A percentile compares a stretch with the other conserved stretches of the same genome.
Evolutionary conservation across 139 green algal genomes (phyloP).

Genomic region (Astrephomene gubernaculifera): DNA sequence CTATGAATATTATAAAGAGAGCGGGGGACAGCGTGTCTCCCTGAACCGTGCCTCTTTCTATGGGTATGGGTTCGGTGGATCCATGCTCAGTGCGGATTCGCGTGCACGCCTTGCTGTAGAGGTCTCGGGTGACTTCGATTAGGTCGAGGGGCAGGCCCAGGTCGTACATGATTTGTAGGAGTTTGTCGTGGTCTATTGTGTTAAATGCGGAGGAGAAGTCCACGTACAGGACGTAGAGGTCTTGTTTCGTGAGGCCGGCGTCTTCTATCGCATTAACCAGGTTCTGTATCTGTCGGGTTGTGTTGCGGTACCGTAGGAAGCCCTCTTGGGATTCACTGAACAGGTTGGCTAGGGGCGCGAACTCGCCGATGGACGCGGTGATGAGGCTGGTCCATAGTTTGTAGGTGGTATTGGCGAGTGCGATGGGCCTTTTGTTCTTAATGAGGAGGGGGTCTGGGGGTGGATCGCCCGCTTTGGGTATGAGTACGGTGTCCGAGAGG

Average conservation of each 20-base stretch:
- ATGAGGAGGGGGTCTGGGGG: conserved; percentile 25
- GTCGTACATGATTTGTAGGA: conserved; percentile 55
- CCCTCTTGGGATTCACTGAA: conserved; percentile 51
- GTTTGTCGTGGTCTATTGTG: conserved; percentile 55
- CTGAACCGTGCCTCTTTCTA: conserved; percentile 58
- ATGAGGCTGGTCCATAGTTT: conserved; percentile 60
- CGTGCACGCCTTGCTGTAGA: conserved; percentile 54
- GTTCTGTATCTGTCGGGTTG: conserved; percentile 5
- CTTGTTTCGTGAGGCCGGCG: conserved; percentile 3
- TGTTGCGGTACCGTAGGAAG: conserved; percentile 28
- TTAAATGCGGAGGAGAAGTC: conserved; percentile 63
- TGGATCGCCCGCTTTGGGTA: too few relatives aligned
- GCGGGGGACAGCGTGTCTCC: conserved; percentile 59
- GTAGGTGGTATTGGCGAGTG: conserved; percentile 48
- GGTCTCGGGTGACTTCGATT: conserved; percentile 45
- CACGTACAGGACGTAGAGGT: conserved; percentile 51
- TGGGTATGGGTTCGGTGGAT: conserved; percentile 16
- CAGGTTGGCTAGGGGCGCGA: conserved; percentile 31
- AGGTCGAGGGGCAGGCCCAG: conserved; percentile 48
- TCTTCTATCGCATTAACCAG: conserved; percentile 52
- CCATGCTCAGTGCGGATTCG: conserved; percentile 16
- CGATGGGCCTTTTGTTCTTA: conserved; percentile 53
- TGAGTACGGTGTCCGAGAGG: conserved; percentile 47
- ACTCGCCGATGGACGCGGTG: conserved; percentile 25
- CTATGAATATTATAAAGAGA: conserved; percentile 40